Evolutionary conservation across 768 basidiomycete species (phyloP).

Genomic region (Hygrophorus russula): DNA sequence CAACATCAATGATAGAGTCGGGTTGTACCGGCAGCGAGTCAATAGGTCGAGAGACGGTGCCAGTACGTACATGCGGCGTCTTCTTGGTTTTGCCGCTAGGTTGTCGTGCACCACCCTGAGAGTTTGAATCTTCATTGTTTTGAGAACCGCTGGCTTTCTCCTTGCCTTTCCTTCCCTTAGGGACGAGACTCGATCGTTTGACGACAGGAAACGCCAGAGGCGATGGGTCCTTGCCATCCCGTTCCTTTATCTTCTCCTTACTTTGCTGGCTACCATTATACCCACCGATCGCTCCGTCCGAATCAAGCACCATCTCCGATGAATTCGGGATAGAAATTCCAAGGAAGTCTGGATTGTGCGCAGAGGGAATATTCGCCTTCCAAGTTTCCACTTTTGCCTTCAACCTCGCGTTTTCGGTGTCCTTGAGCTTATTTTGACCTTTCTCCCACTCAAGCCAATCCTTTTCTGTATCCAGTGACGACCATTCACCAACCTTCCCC

Average conservation of each 20-base stretch:
- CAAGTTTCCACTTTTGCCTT: neutral
- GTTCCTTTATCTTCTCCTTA: neutral
- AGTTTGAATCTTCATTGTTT: neutral
- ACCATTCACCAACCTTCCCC: conserved; percentile 21
- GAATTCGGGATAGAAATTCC: conserved; percentile 5
- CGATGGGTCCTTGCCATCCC: conserved; percentile 11
- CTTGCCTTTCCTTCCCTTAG: conserved; percentile 12
- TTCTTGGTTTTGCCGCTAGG: too few relatives aligned
- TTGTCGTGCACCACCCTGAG: too few relatives aligned
- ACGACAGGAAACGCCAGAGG: conserved; percentile 33
- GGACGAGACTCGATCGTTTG: conserved; percentile 21
- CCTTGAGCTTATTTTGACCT: conserved; percentile 12
- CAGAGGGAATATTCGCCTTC: neutral
- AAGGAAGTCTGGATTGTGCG: neutral
- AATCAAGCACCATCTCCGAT: conserved; percentile 5
- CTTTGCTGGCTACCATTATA: conserved; percentile 4
- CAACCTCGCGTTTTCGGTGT: neutral
- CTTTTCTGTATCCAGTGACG: conserved; percentile 31
- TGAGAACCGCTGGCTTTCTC: neutral
- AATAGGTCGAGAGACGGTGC: too few relatives aligned
- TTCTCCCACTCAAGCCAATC: conserved; percentile 33
- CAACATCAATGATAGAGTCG: neutral
- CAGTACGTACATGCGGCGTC: too few relatives aligned
- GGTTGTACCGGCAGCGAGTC: too few relatives aligned
- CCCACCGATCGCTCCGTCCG: neutral